These are phyloP conservation scores for Voacanga thouarsii DNA, from an alignment of 257 asterid species.

Conservation along the genomic window DNA sequence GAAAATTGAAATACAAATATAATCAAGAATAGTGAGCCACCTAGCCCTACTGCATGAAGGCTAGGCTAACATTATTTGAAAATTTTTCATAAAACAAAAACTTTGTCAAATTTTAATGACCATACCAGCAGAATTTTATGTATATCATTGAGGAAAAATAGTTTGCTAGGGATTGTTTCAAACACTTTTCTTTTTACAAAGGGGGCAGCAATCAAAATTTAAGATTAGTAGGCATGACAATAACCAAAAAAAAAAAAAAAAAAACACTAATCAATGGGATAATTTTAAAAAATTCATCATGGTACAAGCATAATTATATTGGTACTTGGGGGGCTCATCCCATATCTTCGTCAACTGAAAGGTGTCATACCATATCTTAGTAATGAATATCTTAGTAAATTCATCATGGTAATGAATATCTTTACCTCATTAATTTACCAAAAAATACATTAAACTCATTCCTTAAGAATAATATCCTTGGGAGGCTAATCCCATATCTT, in stretches of 20 bases:
- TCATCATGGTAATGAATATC: no score
- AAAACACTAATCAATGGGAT: neutral
- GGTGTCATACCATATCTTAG: slow-evolving; percentile 79
- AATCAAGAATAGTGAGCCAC: neutral
- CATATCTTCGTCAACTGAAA: slow-evolving; percentile 5
- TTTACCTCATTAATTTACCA: no score
- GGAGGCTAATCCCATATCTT: neutral
- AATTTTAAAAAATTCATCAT: neutral
- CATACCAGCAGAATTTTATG: neutral
- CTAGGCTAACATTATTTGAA: neutral
- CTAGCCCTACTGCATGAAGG: neutral
- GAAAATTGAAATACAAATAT: neutral
- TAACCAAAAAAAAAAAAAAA: neutral
- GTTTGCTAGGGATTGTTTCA: neutral
- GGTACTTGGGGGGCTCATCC: neutral
- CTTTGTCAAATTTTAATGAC: neutral
- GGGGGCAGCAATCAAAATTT: neutral
- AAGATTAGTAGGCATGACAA: neutral
- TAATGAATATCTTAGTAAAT: slow-evolving; percentile 84
- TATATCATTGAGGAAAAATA: neutral
- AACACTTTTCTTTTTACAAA: neutral
- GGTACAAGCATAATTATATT: neutral
- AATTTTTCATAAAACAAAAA: neutral
- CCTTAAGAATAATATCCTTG: no score
- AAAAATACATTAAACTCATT: no score